A percentile compares a stretch with the other conserved stretches of the same genome.
Conservation (phyloP, 129 eudicot genomes). For the Artemisia annua region DNA sequence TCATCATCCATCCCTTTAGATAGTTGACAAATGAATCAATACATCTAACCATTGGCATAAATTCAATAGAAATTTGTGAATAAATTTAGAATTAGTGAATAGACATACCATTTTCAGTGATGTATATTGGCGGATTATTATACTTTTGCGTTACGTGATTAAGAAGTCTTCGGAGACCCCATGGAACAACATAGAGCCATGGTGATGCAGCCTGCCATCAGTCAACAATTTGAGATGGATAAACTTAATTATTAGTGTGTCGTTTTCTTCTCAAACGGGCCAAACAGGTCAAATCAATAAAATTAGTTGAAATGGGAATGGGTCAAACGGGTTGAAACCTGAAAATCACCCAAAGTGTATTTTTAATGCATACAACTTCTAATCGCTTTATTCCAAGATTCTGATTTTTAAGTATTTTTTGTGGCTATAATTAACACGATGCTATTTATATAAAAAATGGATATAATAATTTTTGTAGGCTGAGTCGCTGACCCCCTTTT, state of each 20-base stretch:
- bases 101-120: slow-evolving; percentile 73
- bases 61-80: neutral
- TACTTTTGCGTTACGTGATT: slow-evolving; percentile 52
- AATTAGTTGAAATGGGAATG: neutral
- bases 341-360: neutral
- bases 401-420: neutral
- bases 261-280: neutral
- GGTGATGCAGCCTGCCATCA: slow-evolving; percentile 77
- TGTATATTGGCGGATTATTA: slow-evolving; percentile 59
- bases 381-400: neutral
- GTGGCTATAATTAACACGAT: neutral
- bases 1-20: slow-evolving; percentile 80
- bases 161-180: slow-evolving; percentile 71
- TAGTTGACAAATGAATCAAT: neutral
- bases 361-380: neutral
- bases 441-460: neutral
- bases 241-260: neutral
- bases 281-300: neutral
- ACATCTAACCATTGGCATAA: neutral
- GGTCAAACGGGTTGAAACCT: neutral
- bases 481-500: neutral
- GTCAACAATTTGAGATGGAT: slow-evolving; percentile 2
- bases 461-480: no score
- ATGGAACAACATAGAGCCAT: slow-evolving; percentile 88
- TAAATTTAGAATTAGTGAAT: neutral